Conservation (phyloP, 2,329 filamentous ascomycete genomes). For the Verticillium klebahnii region DNA sequence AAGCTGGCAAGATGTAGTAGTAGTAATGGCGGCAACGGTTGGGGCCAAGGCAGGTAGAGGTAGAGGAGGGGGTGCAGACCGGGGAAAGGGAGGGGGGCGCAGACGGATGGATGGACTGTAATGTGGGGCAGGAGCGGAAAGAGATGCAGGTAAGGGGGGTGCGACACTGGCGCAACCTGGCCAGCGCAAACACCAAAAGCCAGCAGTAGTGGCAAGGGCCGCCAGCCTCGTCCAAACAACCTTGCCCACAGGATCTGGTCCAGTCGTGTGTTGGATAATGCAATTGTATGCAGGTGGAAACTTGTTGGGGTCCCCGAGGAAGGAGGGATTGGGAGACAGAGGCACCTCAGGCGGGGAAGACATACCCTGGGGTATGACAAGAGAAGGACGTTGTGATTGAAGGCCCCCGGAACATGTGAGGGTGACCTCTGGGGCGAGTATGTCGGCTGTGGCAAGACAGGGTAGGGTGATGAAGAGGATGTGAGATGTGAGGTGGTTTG, state of each 20-base stretch:
- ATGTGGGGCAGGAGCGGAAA: constrained; percentile 40
- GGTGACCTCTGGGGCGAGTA: neutral
- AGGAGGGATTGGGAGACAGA: neutral
- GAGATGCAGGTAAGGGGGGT: constrained; percentile 39
- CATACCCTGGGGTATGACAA: neutral
- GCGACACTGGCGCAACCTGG: constrained; percentile 21
- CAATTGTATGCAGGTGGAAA: neutral
- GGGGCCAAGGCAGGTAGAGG: constrained; percentile 7
- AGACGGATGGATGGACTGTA: constrained; percentile 23
- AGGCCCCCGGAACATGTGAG: neutral
- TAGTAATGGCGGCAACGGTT: constrained; percentile 12
- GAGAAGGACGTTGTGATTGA: neutral
- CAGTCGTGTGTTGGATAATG: neutral
- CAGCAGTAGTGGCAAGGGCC: neutral
- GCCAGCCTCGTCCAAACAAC: neutral
- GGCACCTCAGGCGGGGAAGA: neutral
- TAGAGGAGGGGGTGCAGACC: constrained; percentile 24
- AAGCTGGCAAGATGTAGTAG: neutral
- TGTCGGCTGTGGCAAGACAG: neutral
- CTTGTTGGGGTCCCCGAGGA: neutral
- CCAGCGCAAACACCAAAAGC: neutral
- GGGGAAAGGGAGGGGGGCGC: constrained; percentile 33
- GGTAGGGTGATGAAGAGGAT: neutral
- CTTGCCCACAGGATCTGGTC: neutral
- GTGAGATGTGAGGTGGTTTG: neutral